Percentiles rank a stretch among this genome's conserved stretches.
Evolutionary conservation across 768 basidiomycete genomes (phyloP).

Genomic region (Chlorophyllum brunneum): DNA sequence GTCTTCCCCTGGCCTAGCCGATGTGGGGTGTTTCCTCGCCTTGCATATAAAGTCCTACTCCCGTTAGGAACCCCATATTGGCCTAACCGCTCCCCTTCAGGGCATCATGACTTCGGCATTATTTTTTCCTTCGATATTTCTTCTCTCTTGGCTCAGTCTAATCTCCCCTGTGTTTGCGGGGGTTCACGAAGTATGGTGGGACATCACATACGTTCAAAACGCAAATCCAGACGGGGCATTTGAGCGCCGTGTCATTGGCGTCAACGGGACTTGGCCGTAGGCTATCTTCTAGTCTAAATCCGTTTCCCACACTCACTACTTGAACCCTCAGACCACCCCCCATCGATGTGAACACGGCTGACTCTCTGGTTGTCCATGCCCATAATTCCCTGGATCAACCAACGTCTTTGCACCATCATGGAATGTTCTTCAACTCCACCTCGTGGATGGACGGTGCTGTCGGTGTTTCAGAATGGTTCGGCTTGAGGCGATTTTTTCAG

Average conservation of each 20-base stretch:
- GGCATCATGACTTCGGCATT: conserved; percentile 4
- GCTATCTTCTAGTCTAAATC: conserved; percentile 25
- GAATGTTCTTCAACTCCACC: conserved; percentile 89
- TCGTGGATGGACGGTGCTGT: conserved; percentile 89
- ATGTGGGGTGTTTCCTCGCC: not conserved
- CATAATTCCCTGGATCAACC: conserved; percentile 65
- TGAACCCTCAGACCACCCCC: conserved; percentile 65
- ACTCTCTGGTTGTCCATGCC: conserved; percentile 76
- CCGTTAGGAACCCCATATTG: not conserved
- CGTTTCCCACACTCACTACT: not conserved
- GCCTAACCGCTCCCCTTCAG: not conserved
- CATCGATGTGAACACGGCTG: conserved; percentile 63
- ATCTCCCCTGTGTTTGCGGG: conserved; percentile 50
- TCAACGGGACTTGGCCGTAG: conserved; percentile 94
- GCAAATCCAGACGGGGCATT: conserved; percentile 84
- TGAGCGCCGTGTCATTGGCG: conserved; percentile 74
- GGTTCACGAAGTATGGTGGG: conserved; percentile 82
- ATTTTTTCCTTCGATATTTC: conserved; percentile 20
- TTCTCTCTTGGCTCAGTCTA: conserved; percentile 26
- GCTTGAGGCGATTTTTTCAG: conserved; percentile 4
- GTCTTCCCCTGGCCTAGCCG: not conserved
- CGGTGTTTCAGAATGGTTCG: conserved; percentile 79
- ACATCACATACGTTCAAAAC: conserved; percentile 77
- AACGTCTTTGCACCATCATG: conserved; percentile 85
- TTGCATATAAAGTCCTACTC: not conserved